Evolutionary conservation across 805 yeast genomes (phyloP), one percentile per base, ranked within the genome.

Genomic region (Zygosaccharomyces bailii): DNA sequence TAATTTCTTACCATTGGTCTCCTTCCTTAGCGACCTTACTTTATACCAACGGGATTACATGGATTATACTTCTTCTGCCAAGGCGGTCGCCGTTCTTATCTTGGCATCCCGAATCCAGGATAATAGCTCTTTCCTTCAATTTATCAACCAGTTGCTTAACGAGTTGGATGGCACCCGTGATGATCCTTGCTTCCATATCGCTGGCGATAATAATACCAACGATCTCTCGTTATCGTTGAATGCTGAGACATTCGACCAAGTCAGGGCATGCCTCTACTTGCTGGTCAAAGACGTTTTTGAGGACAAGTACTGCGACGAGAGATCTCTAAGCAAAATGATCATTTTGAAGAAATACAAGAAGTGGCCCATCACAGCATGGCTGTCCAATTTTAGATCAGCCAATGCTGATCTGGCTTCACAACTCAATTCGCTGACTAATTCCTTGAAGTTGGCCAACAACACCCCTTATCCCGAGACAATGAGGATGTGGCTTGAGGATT

Each of bases 1-100:
- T 18, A 40, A 42, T 14, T 37, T 54, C 11, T 13, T 32, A 16
- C 39, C 38, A 2, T 61, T 78, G 13, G 67, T 76, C 2, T 65
- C 79, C 34, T 78, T 78, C 51, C 68, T 80, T 31, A 73, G 80
- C 52, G 83, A 79, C 55, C 57, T 78, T 18, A 66, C 81, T 1
- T 53, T 77, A 21, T 78, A 78, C 52, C 75, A 76, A 43, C 69
- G 75, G 44, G 69, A 65, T 45, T 77, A 74, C 49, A 51, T 79
- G 47, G 63, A 69, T 6, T 66, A 73, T 39, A 70, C 75, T 8
- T 55, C 76, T 1, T 72, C 80, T 1, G 57, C 75, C 17, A 69
- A 75, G 19, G 70, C 83, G 1, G 59, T 73, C 17, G 65, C 80
- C 2, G 76, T 79, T 23, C 71, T 75, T 48, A 55, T 78, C 42